phyloP scores from a whole-genome alignment of 345 rosid genomes.

The Populus euphratica region DNA sequence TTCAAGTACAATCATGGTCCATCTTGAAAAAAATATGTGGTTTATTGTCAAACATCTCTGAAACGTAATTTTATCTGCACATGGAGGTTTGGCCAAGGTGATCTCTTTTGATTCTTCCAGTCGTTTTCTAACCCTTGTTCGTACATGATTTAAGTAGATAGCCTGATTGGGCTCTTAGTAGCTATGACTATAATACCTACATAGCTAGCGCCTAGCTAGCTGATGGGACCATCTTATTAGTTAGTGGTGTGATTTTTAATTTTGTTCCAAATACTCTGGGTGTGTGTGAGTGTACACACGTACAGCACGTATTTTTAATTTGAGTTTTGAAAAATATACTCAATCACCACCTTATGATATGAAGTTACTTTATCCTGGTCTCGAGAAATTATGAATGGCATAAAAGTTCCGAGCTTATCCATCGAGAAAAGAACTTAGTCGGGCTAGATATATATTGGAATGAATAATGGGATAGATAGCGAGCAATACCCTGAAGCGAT shows the following conservation, averaged over 20 bases:
- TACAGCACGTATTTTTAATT: no score
- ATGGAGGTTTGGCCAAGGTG: background rate
- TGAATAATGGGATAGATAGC: background rate
- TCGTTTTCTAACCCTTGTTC: background rate
- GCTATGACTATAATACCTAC: background rate
- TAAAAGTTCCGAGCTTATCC: no score
- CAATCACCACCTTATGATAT: no score
- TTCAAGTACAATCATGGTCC: constrained; percentile 13
- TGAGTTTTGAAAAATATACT: background rate
- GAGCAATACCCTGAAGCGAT: no score
- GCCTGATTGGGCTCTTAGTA: background rate
- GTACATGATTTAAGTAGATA: background rate
- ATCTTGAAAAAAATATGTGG: background rate
- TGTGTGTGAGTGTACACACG: no score
- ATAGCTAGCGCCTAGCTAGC: no score
- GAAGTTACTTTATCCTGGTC: no score
- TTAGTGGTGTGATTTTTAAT: background rate
- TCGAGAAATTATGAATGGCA: no score
- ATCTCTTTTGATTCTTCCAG: background rate
- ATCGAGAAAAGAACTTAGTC: no score
- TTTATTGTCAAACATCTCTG: background rate
- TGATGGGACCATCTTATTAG: background rate
- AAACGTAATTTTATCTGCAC: background rate
- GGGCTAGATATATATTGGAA: background rate
- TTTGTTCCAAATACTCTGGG: background rate